Evolutionary conservation across 148 eudicot genomes (phyloP), one percentile per base, ranked within the genome.

Genomic region (Tetragonia tetragonoides): DNA sequence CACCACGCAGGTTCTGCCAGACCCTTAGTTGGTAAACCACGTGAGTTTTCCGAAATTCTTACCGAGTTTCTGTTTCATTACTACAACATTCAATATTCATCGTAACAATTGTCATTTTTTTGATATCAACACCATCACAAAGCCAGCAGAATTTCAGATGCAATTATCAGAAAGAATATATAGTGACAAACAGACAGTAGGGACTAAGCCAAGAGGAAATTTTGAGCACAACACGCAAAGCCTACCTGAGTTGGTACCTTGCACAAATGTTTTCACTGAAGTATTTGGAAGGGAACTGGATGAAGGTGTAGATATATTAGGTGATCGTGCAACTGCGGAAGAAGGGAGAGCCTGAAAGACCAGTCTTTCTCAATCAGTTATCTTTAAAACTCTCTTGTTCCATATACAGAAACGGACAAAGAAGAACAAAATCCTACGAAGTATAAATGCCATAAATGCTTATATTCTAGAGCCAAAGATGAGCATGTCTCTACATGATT

Each of bases 311-410:
- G 79, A 70, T 51, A 42, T 12, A 70, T 65, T 64, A 18, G 74
- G 9, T 63, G 79, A 69, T 71, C 80, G 83, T 34, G 73, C 66
- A 71, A 24, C 69, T 18, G 80, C 28, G 60, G 74, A 56, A 11
- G 77, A 57, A 39, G 81, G 77, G 67, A 57, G 77, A 44, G 20
- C 82, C 85, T 83, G 80, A 72, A 46, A 71, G 39, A 70, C 12
- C 61, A 62, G 15, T n/a, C 39, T 28, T 60, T 60, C 69, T 71
- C 38, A 70, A 61, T n/a, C 12, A 20, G 9, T 46, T 11, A n/a
- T 75, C 8, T 7, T 15, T 21, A 12, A 42, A 54, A 68, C 44
- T 57, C 74, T 73, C 5, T 54, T 23, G 20, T 39, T 68, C 54
- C 21, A 14, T 41, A 16, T 66, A 51, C 5, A 53, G 24, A 34